Evolutionary conservation across 208 protist genomes (phyloP), one percentile per base, ranked within the genome.

Genomic region (Trypanosoma cruzi): DNA sequence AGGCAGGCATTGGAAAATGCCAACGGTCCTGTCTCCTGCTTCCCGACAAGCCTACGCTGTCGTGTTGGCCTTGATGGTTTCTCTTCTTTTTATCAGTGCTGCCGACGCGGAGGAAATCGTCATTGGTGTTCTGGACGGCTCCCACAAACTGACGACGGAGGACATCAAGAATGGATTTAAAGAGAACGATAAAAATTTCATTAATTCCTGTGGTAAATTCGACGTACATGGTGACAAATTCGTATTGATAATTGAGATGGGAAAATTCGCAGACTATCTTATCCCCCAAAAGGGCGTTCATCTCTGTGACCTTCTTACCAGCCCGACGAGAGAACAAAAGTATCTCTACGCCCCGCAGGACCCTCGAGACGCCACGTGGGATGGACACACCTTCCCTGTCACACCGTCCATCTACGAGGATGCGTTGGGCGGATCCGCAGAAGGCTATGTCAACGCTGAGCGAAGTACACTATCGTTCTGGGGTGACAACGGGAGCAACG

Each of bases 291-390:
- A 18, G 13, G 50, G 53, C 58, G 40, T 40, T 32, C 61, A 46
- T 18, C 29, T 74, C 48, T 74, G 68, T 34, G 31, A 4, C n/a
- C 60, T 74, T 14, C 68, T 74, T 37, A 68, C 68, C 31, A 49
- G 44, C 44, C 57, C 42, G 13, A 61, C 37, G 11, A 34, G 0
- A 20, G 59, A 18, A 7, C 10, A 16, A 10, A 60, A 7, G 24
- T 69, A 49, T 53, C 34, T 36, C 13, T 61, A 69, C 37, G 49
- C 44, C 44, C 44, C 64, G 16, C 53, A 8, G 28, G 29, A 36
- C 24, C 10, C 64, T 37, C 64, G 50, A 0, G 42, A 58, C 3
- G 11, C 44, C 16, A 5, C 44, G 4, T 49, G 44, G 64, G 37
- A 36, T 28, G 28, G 4, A 18, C 59, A 16, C 37, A 61, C 36